These are phyloP conservation scores for Oldenlandia corymbosa DNA, from an alignment of 257 asterid species.

Conservation along the genomic window DNA sequence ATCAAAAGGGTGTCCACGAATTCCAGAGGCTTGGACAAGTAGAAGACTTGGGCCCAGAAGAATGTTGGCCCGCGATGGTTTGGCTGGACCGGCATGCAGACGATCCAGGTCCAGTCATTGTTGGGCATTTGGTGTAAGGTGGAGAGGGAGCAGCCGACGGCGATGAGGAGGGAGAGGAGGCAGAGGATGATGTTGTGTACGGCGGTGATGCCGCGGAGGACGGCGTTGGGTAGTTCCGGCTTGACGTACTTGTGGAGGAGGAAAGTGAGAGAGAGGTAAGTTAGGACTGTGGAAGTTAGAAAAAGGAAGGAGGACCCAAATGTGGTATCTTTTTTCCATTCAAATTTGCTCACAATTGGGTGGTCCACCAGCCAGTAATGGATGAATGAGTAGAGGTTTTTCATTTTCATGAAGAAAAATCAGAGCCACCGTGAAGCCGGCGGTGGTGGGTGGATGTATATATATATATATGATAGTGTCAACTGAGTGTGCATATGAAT, in stretches of 20 bases:
- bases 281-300: conserved; percentile 45
- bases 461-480: conserved; percentile 1
- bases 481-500: no score
- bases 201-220: conserved; percentile 71
- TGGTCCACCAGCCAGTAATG: conserved; percentile 65
- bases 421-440: conserved; percentile 41
- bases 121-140: conserved; percentile 58
- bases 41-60: conserved; percentile 91
- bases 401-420: conserved; percentile 33
- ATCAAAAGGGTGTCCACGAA: conserved; percentile 68
- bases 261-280: conserved; percentile 63
- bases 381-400: conserved; percentile 25
- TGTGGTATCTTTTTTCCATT: conserved; percentile 54
- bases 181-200: conserved; percentile 65
- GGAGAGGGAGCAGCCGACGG: conserved; percentile 67
- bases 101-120: conserved; percentile 44
- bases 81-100: conserved; percentile 65
- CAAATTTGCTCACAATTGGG: conserved; percentile 51
- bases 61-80: conserved; percentile 62
- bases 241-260: conserved; percentile 37
- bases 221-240: conserved; percentile 37
- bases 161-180: conserved; percentile 71
- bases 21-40: conserved; percentile 79
- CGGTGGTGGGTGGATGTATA: no score
- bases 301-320: conserved; percentile 59